phyloP scores from a whole-genome alignment of 202 grass and related monocot genomes.

The Brachypodium distachyon region DNA sequence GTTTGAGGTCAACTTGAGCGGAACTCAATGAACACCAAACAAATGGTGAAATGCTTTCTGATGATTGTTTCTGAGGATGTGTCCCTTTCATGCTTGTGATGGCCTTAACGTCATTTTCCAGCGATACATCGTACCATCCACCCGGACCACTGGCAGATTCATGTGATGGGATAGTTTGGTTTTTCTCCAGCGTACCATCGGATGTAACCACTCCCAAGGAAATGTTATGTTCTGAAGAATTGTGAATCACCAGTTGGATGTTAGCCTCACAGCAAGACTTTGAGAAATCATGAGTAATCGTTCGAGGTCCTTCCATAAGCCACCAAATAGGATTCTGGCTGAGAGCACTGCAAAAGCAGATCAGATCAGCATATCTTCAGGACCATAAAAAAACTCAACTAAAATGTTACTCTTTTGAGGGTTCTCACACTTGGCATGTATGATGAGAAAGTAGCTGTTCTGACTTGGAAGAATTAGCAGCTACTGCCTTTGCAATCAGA shows the following conservation, averaged over 20 bases:
- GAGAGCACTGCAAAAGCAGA: constrained; percentile 48
- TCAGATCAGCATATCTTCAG: constrained; percentile 7
- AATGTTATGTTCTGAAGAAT: constrained; percentile 33
- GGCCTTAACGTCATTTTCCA: constrained; percentile 62
- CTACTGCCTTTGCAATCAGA: constrained; percentile 58
- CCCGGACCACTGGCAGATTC: constrained; percentile 38
- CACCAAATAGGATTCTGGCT: constrained; percentile 59
- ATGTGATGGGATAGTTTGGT: constrained; percentile 22
- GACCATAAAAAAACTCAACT: constrained; percentile 7
- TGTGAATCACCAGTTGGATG: constrained; percentile 61
- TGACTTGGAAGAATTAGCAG: constrained; percentile 35
- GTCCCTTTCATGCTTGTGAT: constrained; percentile 42
- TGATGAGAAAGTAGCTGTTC: constrained; percentile 61
- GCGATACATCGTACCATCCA: constrained; percentile 80
- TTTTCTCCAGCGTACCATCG: constrained; percentile 42
- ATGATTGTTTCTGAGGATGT: constrained; percentile 33
- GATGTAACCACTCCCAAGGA: constrained; percentile 49
- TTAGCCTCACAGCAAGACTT: constrained; percentile 59
- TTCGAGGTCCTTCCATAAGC: constrained; percentile 70
- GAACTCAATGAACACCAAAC: constrained; percentile 84
- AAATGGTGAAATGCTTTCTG: constrained; percentile 57
- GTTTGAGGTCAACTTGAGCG: constrained; percentile 51
- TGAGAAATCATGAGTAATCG: constrained; percentile 76
- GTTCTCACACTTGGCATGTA: constrained; percentile 56
- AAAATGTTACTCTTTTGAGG: neutral